These are phyloP conservation scores for Diaporthe citri DNA, from an alignment of 2,329 filamentous ascomycete genomes.

Conservation along the genomic window DNA sequence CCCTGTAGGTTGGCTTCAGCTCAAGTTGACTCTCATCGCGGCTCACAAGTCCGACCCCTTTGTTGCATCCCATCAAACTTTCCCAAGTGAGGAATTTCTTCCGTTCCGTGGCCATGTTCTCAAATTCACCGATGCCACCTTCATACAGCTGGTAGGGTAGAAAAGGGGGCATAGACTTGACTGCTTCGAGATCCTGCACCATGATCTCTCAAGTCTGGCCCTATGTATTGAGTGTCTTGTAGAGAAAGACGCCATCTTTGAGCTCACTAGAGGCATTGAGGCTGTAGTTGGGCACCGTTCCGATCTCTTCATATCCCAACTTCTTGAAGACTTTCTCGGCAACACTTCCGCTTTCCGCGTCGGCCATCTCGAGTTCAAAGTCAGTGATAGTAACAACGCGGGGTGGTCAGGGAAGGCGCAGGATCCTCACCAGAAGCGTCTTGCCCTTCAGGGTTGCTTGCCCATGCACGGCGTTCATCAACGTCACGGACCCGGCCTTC, in stretches of 20 bases:
- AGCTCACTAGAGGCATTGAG: constrained; percentile 62
- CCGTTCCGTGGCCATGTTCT: neutral
- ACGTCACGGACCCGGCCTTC: constrained; percentile 62
- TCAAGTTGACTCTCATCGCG: too few species aligned
- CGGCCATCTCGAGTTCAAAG: constrained; percentile 57
- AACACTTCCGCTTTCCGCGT: constrained; percentile 63
- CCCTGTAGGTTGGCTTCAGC: neutral
- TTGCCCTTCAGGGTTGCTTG: constrained; percentile 63
- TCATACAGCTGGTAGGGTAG: neutral
- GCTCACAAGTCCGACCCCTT: neutral
- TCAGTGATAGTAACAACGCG: neutral
- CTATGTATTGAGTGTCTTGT: constrained; percentile 62
- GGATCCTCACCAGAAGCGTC: constrained; percentile 63
- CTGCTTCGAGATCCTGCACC: neutral
- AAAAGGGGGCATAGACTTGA: neutral
- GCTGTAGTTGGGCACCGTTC: constrained; percentile 67
- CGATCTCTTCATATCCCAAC: constrained; percentile 68
- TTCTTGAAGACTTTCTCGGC: constrained; percentile 67
- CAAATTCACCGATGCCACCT: neutral
- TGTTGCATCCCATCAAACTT: neutral
- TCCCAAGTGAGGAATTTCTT: neutral
- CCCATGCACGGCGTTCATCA: constrained; percentile 68
- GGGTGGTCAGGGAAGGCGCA: constrained; percentile 33
- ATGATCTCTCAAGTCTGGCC: neutral
- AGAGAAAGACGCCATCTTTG: constrained; percentile 68